A percentile compares a stretch with the other conserved stretches of the same genome.
phyloP scores from a whole-genome alignment of 192 early-diverging fungal genomes.

The Coemansia sp. region DNA sequence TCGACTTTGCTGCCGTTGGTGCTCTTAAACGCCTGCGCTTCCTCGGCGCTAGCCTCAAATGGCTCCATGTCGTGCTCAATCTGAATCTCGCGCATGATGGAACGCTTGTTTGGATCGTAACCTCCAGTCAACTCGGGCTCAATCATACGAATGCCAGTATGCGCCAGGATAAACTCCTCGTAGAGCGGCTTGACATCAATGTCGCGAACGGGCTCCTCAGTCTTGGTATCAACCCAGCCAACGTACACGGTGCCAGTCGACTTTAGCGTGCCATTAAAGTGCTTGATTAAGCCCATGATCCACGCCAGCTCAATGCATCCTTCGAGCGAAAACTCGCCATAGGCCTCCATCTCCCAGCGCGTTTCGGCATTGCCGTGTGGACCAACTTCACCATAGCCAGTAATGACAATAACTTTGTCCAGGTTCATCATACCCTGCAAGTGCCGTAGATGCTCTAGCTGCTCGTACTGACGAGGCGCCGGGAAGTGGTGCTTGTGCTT shows the following conservation, averaged over 20 bases:
- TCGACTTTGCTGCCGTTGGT: conserved; percentile 77
- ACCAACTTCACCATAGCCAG: conserved; percentile 89
- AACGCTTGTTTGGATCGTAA: conserved; percentile 84
- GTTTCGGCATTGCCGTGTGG: conserved; percentile 88
- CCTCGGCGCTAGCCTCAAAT: conserved; percentile 84
- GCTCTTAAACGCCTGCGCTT: conserved; percentile 80
- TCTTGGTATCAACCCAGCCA: conserved; percentile 89
- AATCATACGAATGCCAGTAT: conserved; percentile 59
- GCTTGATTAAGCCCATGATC: conserved; percentile 94
- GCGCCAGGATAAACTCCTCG: conserved; percentile 82
- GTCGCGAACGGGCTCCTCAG: conserved; percentile 81
- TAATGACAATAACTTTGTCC: conserved; percentile 86
- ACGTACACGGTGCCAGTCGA: conserved; percentile 13
- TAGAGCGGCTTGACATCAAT: conserved; percentile 85
- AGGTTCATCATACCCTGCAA: conserved; percentile 80
- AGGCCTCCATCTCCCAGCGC: conserved; percentile 94
- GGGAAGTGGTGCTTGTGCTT: conserved; percentile 91
- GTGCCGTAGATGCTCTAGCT: conserved; percentile 65
- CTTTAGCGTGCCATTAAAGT: conserved; percentile 60
- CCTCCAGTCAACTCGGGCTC: conserved; percentile 82
- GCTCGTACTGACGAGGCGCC: conserved; percentile 62
- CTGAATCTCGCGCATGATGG: conserved; percentile 81
- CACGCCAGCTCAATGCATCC: conserved; percentile 95
- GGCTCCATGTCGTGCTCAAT: conserved; percentile 84
- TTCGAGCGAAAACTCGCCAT: conserved; percentile 55